phyloP scores from a whole-genome alignment of 768 basidiomycete genomes.

The Kwoniella sp. region DNA sequence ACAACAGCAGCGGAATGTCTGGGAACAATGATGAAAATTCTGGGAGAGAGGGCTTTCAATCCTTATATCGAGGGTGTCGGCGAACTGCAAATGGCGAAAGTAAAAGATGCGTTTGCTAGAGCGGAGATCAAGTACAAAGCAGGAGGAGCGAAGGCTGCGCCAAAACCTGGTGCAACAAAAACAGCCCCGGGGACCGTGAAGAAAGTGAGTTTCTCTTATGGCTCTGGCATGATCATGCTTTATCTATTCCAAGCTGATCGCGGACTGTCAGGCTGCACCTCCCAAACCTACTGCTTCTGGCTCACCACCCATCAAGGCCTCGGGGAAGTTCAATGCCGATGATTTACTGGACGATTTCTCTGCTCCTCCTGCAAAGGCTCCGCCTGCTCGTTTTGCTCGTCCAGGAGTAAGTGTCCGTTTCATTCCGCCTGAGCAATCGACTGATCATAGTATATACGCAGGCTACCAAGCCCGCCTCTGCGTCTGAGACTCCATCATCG shows the following conservation, averaged over 20 bases:
- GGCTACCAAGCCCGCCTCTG: constrained; percentile 27
- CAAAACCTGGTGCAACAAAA: constrained; percentile 20
- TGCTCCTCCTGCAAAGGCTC: constrained; percentile 37
- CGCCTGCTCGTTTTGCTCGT: constrained; percentile 42
- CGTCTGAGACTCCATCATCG: constrained; percentile 29
- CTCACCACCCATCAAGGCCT: constrained; percentile 44
- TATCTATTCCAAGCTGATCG: background rate
- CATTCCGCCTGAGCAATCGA: background rate
- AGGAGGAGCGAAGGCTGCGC: constrained; percentile 58
- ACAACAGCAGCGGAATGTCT: constrained; percentile 85
- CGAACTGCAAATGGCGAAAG: constrained; percentile 85
- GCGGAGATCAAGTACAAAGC: constrained; percentile 87
- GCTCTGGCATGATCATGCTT: background rate
- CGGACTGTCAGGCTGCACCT: background rate
- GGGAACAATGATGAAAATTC: constrained; percentile 92
- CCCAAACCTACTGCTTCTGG: constrained; percentile 23
- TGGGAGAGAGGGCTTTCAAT: constrained; percentile 88
- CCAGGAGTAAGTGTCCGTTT: constrained; percentile 22
- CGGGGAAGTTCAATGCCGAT: constrained; percentile 35
- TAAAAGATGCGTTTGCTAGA: constrained; percentile 89
- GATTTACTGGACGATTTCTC: constrained; percentile 54
- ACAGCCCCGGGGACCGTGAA: constrained; percentile 26
- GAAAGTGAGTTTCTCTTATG: constrained; percentile 39
- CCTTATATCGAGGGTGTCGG: constrained; percentile 81
- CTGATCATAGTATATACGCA: constrained; percentile 3